Base-by-base conservation (phyloP, 2,329 filamentous ascomycete species). In the Plectosphaerella plurivora region DNA sequence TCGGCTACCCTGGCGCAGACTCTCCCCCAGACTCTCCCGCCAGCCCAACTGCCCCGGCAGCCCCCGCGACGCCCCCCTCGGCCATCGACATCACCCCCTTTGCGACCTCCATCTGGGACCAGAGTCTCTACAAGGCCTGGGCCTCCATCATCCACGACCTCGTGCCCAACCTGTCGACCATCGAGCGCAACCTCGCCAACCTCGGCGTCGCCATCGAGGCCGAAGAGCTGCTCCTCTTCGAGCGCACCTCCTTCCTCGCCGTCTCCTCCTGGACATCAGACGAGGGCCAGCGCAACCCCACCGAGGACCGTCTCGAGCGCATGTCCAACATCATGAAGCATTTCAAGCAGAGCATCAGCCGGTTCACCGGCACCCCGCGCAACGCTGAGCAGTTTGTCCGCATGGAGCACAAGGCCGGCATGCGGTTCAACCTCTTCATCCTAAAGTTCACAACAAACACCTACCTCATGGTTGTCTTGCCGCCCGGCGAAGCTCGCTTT, bases 251-350 rank as follows among this genome's bases (percentile, higher is more conserved):
- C 0, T 99, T 97, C 71, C 81, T 99, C 0, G 95, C 93, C 50
- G 92, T 99, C n/a, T 96, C 91, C 1, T 91, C 88, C 53, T 94
- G 96, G 73, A 89, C 89, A 5, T 87, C 89, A 2, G 78, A 83
- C 16, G 79, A 87, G 56, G 91, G 91, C 45, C 78, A 81, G 36
- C 72, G 82, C 49, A 99, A 99, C 67, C 93, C 94, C 1, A 95
- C 90, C 56, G 87, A 88, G 49, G 94, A 99, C 71, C 88, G 94
- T 3, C 91, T 96, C 62, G 94, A 99, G 76, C 88, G 81, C 60
- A 89, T 99, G 65, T 94, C 88, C 56, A 97, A 96, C 69, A 97
- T 99, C 65, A 88, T 99, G 73, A 99, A 99, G 74, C 92, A 93
- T 54, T 97, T 97, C 76, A 99, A 97, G 76, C 93, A 97, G 73